Conservation (phyloP, 2,329 filamentous ascomycete species). For the Thermomyces lanuginosus region DNA sequence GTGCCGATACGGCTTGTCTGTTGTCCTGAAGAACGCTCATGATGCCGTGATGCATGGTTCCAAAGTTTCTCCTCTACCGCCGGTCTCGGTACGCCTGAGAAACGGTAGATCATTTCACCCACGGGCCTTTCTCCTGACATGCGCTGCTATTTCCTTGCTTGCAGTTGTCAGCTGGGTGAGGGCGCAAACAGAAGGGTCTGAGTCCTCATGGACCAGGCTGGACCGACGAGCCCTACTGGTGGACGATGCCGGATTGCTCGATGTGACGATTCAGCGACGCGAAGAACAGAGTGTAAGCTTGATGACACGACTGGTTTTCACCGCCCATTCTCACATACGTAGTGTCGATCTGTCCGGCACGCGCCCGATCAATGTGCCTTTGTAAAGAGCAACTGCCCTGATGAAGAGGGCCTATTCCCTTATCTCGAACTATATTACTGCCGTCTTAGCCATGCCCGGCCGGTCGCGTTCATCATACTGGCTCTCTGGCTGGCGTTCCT, state of each 20-base stretch:
- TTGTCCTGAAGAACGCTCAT: too few species aligned
- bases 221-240: too few species aligned
- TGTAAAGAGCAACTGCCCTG: slow-evolving; percentile 62
- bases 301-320: too few species aligned
- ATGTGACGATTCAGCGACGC: too few species aligned
- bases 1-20: too few species aligned
- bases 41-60: slow-evolving; percentile 17
- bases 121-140: slow-evolving; percentile 31
- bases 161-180: slow-evolving; percentile 14
- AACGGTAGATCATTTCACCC: slow-evolving; percentile 22
- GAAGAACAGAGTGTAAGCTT: too few species aligned
- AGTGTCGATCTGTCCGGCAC: slow-evolving; percentile 67
- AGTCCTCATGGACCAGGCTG: too few species aligned
- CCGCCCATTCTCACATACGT: too few species aligned
- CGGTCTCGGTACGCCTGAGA: slow-evolving; percentile 9
- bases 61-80: slow-evolving; percentile 10
- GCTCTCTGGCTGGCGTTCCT: slow-evolving; percentile 72
- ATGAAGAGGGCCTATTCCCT: slow-evolving; percentile 74
- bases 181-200: not conserved
- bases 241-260: too few species aligned
- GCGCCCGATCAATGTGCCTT: slow-evolving; percentile 74
- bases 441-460: slow-evolving; percentile 48
- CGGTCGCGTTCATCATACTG: slow-evolving; percentile 63
- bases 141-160: slow-evolving; percentile 23
- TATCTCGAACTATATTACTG: slow-evolving; percentile 92